Evolutionary conservation across 371 early-diverging fungal genomes (phyloP), one percentile per base, ranked within the genome.

Genomic region (Mortierella sp.): DNA sequence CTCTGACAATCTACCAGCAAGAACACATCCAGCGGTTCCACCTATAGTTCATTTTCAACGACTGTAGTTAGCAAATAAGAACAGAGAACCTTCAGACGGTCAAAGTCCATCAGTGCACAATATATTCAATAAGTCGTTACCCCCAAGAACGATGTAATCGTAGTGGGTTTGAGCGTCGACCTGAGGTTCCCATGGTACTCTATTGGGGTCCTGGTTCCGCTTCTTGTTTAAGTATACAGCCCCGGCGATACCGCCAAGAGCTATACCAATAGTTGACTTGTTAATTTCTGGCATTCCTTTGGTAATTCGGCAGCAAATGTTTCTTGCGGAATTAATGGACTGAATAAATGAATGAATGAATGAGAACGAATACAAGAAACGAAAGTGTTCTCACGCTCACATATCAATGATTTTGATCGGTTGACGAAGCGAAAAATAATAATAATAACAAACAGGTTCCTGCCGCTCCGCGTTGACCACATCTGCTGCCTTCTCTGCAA

Each of bases 11-110:
- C 83, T 63, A 32, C 58, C 65, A 3, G 83, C 83, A 24, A 83
- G 45, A 2, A 77, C 83, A 47, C 83, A 77, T 13, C 83, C 83
- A 24, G 78, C 83, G 2, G 83, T 77, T 43, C 78, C 71, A 62
- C 64, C 72, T 88, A 38, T 3, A 24, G 24, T 55, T 13, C 28
- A 10, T 13, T 55, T 13, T 7, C 7, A 28, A 15, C 28, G 22
- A 52, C 22, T 16, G 24, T 22, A 55, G 28, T 32, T 9, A n/a
- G n/a, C 5, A 55, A 16, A 55, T 28, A 28, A n/a, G 52, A 22
- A 52, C 52, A 52, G 52, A 19, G 16, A 52, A 22, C 52, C 11
- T 16, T 4, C 22, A 52, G 52, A 52, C 22, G 8, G 52, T 52
- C 36, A 6, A 36, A 36, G 36, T 36, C 36, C 36, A 36, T 45